A percentile compares a stretch with the other conserved stretches of the same genome.
phyloP scores from a whole-genome alignment of 257 asterid genomes.

The Parsonsia alboflavescens region DNA sequence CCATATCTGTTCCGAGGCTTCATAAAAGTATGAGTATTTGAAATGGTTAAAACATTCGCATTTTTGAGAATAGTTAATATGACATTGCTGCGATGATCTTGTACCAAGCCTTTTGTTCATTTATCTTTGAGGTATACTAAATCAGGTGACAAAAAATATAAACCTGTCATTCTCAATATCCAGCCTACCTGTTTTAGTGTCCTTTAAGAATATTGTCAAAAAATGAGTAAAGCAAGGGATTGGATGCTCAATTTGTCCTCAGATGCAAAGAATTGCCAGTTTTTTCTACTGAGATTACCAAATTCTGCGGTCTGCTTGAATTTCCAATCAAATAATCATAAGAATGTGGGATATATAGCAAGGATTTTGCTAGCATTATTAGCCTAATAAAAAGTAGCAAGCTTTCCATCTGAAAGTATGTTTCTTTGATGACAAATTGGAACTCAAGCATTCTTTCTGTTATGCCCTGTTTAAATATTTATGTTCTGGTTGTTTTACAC shows the following conservation, averaged over 20 bases:
- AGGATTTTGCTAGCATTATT: neutral
- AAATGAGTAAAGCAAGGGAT: neutral
- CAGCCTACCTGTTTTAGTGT: neutral
- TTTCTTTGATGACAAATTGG: neutral
- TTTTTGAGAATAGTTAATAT: neutral
- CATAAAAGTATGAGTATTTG: neutral
- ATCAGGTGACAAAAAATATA: neutral
- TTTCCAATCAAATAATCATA: neutral
- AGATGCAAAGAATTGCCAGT: neutral
- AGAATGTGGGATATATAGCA: neutral
- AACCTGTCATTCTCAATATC: neutral
- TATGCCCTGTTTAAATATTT: neutral
- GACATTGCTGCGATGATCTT: neutral
- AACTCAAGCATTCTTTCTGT: neutral
- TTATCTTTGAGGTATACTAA: neutral
- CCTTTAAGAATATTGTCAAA: neutral
- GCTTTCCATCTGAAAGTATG: neutral
- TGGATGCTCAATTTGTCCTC: neutral
- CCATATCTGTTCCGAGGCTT: neutral
- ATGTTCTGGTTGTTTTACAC: constrained; percentile 22
- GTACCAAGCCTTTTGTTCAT: neutral
- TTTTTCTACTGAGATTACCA: neutral
- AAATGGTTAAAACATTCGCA: neutral
- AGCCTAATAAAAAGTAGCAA: neutral
- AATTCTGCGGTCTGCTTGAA: neutral